Conservation (phyloP, 176 grass and related monocot species). For the Juncus effusus region DNA sequence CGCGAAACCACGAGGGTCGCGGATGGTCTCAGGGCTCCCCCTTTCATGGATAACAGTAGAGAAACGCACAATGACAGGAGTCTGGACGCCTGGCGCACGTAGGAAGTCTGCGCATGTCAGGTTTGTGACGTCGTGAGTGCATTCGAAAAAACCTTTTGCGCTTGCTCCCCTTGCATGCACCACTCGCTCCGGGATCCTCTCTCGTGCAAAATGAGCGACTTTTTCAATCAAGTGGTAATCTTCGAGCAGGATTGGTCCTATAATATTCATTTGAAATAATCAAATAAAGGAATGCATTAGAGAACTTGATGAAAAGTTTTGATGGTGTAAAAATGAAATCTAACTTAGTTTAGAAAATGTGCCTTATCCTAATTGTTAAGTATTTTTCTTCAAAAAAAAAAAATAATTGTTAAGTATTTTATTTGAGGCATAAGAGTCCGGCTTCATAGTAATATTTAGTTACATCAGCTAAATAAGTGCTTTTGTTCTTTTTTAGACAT, state of each 20-base stretch:
- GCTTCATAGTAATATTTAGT: too few species aligned
- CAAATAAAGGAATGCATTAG: too few species aligned
- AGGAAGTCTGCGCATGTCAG: conserved; percentile 92
- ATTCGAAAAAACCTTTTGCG: conserved; percentile 92
- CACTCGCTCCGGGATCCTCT: conserved; percentile 87
- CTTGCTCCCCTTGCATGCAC: conserved; percentile 76
- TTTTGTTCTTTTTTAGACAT: too few species aligned
- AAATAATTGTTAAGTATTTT: too few species aligned
- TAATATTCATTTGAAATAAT: not conserved
- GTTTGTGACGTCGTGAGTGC: conserved; percentile 53
- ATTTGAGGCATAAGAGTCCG: too few species aligned
- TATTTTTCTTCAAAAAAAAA: not conserved
- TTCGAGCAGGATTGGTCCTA: conserved; percentile 64
- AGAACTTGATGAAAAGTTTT: too few species aligned
- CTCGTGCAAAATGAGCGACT: conserved; percentile 71
- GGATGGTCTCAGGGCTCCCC: conserved; percentile 74
- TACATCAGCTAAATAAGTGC: too few species aligned
- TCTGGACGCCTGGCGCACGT: conserved; percentile 46
- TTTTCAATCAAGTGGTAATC: conserved; percentile 92
- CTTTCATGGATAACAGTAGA: conserved; percentile 95
- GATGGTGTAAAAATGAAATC: too few species aligned
- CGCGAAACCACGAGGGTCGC: conserved; percentile 89
- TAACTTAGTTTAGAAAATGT: too few species aligned
- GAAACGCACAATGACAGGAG: conserved; percentile 72
- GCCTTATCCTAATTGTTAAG: not conserved